Base-by-base conservation (phyloP, 306 rosid species). In the Alnus rubra region DNA sequence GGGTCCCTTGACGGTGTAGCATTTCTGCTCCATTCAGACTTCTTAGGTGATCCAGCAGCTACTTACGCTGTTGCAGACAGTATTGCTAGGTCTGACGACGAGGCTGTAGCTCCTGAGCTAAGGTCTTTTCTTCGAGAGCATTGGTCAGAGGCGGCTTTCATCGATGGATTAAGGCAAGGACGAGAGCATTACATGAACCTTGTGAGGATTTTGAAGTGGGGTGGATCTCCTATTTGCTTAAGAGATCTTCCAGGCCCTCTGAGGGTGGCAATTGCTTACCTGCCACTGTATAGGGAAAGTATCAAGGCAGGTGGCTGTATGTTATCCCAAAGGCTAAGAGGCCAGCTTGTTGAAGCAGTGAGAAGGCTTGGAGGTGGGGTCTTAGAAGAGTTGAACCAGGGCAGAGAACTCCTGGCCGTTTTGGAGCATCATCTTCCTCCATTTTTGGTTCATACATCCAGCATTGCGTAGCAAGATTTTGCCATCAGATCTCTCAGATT, bases 1-100 rank as follows among this genome's bases (percentile, higher is more conserved):
- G 94, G 94, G 69, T 93, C 97, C 72, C 94, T 93, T 62, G 92
- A 85, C 44, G 97, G 97, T 33, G 96, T 93, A 15, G 94, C 87
- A 78, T 93, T 91, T 89, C 97, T 93, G 76, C 96, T 93, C 72
- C 86, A 83, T 74, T 87, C 97, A 8, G 89, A 93, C 81, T 93
- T 93, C 90, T 85, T 93, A 58, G 94, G 97, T 3, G 96, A 93
- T 76, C 89, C 96, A 23, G 86, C 90, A 71, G 88, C 97, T 53
- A 93, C 96, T 58, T 93, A 93, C 78, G 92, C 96, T 59, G 94
- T 93, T 69, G 96, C 96, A 14, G 91, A 93, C 78, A 88, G 84
- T 74, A 93, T 93, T 50, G 91, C 97, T 54, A 86, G 78, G 85
- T 89, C 96, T 5, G 87, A 88, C 51, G 94, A 91, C 2, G 93